Base-by-base conservation (phyloP, 164 flowering plant species). In the Saururus chinensis region DNA sequence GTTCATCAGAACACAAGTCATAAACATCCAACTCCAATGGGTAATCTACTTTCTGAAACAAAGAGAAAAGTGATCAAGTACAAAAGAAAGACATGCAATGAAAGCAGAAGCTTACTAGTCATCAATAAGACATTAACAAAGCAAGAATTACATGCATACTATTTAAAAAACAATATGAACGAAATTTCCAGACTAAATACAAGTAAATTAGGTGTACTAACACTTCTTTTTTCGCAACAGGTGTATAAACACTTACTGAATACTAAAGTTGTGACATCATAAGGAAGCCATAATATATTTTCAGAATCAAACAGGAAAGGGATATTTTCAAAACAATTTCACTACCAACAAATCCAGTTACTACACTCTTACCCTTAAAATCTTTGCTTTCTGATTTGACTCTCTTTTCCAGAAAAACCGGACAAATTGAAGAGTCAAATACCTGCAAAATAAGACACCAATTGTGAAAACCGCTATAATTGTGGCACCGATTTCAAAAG, bases 351-450 rank as follows among this genome's bases (percentile, higher is more conserved):
- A 45, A 12, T 12, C 49, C 49, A 45, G 17, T 45, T 17, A 12
- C 7, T 8, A 45, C 11, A 45, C 49, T n/a, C 51, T 73, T 84
- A 95, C 99, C 88, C 97, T 83, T 69, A 95, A 76, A 71, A 90
- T 95, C 75, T 90, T 95, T 61, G 97, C 99, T 80, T 91, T 95
- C 73, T 91, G 97, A 70, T 87, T 91, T 57, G 96, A 82, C 68
- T 88, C 99, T 77, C 97, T 80, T 73, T 95, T 95, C 99, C 99
- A 95, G 80, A 95, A 91, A 76, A 95, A 95, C 0, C 99, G 89
- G 10, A 95, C 97, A 82, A 95, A 95, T 66, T 95, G 99, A 78
- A 95, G 72, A 19, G 97, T 90, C 80, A 95, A 73, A 77, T 95
- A 90, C 81, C 99, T 95, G 63, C 24, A 64, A 64, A 53, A 17